Evolutionary conservation across 2,329 filamentous ascomycete genomes (phyloP), one percentile per base, ranked within the genome.

Genomic region (Grosmannia huntii): DNA sequence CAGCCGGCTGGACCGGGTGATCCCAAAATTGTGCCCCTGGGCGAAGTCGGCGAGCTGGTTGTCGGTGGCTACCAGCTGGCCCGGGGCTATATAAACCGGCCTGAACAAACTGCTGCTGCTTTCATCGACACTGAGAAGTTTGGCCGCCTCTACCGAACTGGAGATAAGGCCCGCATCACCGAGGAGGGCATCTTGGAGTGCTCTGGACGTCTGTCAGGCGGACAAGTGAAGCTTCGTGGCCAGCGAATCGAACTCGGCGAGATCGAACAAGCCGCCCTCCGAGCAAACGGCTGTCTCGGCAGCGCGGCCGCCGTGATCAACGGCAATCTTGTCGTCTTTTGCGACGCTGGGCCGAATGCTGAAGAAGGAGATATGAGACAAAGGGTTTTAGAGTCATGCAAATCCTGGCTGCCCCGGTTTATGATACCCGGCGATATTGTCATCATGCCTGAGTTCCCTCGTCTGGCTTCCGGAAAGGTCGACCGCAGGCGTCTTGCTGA

Each of bases 181-280:
- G 64, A 75, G 0, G 77, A 87, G 60, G 89, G 90, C 0, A 81
- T 78, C 0, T 75, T 96, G n/a, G 87, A 95, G 68, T 95, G 89
- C 66, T 76, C 91, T 38, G 91, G 91, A 0, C 84, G 91, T 12
- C 84, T 96, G 14, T 80, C 81, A 2, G 82, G 83, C 55, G 90
- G 89, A 0, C 91, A 96, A 69, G 84, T 96, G 55, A 96, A 96
- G 70, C 76, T 96, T 9, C 81, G 90, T 57, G 90, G 90, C 1
- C 90, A 95, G 69, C 79, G 90, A 54, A 80, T 95, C 55, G 87
- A 94, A 66, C 79, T 94, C 5, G 87, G 87, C 0, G 89, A 91
- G 66, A 77, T 90, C 23, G 88, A 92, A 66, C 82, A 89, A 63
- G 85, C 82, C 1, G 77, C 85, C 2, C 75, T 86, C 51, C 80